Base-by-base conservation (phyloP, 768 basidiomycete genomes). In the Leucogyrophana mollusca region DNA sequence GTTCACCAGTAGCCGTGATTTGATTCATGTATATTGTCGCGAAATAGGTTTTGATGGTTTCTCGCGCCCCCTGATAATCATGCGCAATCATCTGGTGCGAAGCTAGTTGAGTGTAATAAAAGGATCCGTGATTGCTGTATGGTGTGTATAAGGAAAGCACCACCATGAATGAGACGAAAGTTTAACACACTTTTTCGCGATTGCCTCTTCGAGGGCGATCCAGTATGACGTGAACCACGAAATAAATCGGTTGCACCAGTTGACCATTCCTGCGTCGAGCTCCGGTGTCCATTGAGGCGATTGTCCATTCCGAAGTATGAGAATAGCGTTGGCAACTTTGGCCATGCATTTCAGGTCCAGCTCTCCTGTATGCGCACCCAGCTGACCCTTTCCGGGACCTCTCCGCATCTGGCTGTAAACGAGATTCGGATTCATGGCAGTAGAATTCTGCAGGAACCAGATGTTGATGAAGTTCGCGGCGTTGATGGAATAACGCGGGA, bases 391-490 rank as follows among this genome's bases (percentile, higher is more conserved):
- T 40, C 56, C 63, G 24, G 47, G 47, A 0, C 47, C 47, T 22
- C 47, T 22, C 13, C 47, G 40, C 61, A 81, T 73, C 52, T 83
- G 81, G 0, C 69, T 74, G 56, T 73, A 87, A 47, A 81, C 71
- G 34, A 87, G 61, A 53, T 82, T 79, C 0, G 83, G 83, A 44
- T 80, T 83, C 83, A 87, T 85, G 30, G 53, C 64, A 1, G 83
- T 85, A 3, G 60, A 65, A 1, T 58, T 52, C 50, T 83, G 69
- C n/a, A 85, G 50, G 68, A 86, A 87, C 79, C 81, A 85, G 0
- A 76, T 70, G 16, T 73, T 57, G 47, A 86, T 58, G 57, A 72
- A 80, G 4, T 59, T 57, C 3, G 71, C 79, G 69, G 60, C 49
- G 43, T 64, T 61, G 40, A 61, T 55, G n/a, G 80, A 72, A 54